Base-by-base conservation (phyloP, 148 eudicot genomes). In the Selenicereus undatus region DNA sequence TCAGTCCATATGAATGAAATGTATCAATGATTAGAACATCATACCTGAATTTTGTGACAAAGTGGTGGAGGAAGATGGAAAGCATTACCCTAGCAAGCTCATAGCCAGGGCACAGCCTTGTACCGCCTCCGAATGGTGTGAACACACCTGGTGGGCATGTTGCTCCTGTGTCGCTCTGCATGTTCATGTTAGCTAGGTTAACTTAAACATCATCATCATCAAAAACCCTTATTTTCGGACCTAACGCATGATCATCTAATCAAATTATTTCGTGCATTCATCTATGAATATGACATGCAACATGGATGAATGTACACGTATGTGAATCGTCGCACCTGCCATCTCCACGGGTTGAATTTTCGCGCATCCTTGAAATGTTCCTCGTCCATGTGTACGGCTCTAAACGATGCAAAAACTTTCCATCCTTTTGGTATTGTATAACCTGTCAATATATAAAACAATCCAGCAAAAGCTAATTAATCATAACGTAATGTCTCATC, bases 41-140 rank as follows among this genome's bases (percentile, higher is more conserved):
- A 26, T 92, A 97, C 99, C 94, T 97, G 72, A 90, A 91, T 83
- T 88, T 89, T 14, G 97, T 97, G 82, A 97, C 92, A 4, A 97
- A 76, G 80, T 89, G 98, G 76, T 97, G 99, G 52, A 97, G 98
- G 86, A 97, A 97, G 75, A 97, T 93, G 0, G 96, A 90, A 58
- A 91, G 90, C 48, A 86, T 92, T 1, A 89, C 99, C 80, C 95
- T 88, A 48, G 94, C 94, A 16, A 97, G 90, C 89, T 97, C 99
- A 50, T 89, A 90, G 29, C 99, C 99, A 0, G 99, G 99, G 77
- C 99, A 97, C 77, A 93, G 85, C 83, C 99, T 85, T 0, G 98
- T 96, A 22, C 99, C 99, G 1, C 99, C 99, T 60, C 99, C 99
- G 70, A 97, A 97, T 0, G 99, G 99, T 13, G 89, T 87, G 88